Conservation (phyloP, 108 stramenopile genomes). For the Fistulifera pelliculosa region DNA sequence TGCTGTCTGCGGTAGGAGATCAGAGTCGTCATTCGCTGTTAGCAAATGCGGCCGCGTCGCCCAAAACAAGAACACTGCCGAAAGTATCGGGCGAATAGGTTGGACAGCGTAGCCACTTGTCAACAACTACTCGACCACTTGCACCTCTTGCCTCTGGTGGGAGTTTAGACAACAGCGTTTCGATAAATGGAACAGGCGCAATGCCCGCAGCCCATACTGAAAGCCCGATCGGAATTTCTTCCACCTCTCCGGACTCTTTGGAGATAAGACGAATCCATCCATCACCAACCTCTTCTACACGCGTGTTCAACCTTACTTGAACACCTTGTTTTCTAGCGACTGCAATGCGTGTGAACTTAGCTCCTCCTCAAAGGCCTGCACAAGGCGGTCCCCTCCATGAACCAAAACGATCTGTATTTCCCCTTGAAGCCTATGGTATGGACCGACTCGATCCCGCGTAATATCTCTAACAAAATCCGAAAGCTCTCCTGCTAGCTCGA, state of each 20-base stretch:
- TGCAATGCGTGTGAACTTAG: constrained; percentile 31
- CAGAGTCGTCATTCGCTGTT: constrained; percentile 8
- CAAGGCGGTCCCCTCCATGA: constrained; percentile 40
- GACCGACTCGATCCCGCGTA: constrained; percentile 18
- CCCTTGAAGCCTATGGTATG: constrained; percentile 42
- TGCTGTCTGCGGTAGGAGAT: constrained; percentile 58
- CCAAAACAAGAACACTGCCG: constrained; percentile 48
- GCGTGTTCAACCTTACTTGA: constrained; percentile 47
- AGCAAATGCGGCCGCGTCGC: constrained; percentile 50
- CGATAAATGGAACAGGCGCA: constrained; percentile 45
- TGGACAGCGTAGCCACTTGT: constrained; percentile 47
- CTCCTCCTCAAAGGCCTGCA: constrained; percentile 51
- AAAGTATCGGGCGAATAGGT: constrained; percentile 20
- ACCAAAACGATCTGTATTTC: constrained; percentile 39
- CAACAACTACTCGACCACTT: constrained; percentile 51
- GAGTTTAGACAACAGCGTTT: constrained; percentile 33
- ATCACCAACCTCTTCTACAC: constrained; percentile 40
- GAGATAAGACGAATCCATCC: constrained; percentile 17
- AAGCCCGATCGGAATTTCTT: constrained; percentile 29
- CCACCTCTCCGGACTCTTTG: constrained; percentile 27
- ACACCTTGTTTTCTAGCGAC: constrained; percentile 39
- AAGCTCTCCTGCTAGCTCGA: constrained; percentile 65
- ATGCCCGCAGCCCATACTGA: constrained; percentile 64
- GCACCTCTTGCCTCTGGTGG: constrained; percentile 26
- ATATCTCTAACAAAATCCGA: constrained; percentile 48